phyloP scores from a whole-genome alignment of 305 asterid genomes.

The Fraxinus platypoda region DNA sequence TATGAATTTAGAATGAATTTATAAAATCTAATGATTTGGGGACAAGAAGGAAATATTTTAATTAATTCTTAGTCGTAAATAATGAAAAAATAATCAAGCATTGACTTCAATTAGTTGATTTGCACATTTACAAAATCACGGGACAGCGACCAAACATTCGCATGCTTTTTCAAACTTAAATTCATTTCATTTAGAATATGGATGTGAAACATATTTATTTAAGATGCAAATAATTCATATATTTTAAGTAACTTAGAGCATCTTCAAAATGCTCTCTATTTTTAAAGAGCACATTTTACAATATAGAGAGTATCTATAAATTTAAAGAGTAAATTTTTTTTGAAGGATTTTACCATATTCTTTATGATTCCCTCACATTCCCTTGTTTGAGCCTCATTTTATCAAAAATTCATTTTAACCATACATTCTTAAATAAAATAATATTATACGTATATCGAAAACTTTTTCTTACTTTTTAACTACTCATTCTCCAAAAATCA shows the following conservation, averaged over 20 bases:
- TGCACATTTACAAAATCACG: neutral
- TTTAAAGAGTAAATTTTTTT: too few relatives aligned
- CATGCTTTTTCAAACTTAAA: neutral
- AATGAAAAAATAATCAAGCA: neutral
- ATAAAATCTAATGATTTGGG: neutral
- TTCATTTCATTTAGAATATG: neutral
- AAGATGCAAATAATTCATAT: neutral
- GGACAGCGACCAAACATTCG: neutral
- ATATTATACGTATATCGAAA: too few relatives aligned
- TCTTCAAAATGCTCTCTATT: neutral
- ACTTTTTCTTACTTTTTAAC: too few relatives aligned
- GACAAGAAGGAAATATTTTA: neutral
- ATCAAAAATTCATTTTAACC: too few relatives aligned
- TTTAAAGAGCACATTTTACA: too few relatives aligned
- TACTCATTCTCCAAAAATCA: too few relatives aligned
- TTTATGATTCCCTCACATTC: too few relatives aligned
- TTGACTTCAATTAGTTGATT: neutral
- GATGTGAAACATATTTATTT: neutral
- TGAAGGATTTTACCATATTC: too few relatives aligned
- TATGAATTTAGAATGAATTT: neutral
- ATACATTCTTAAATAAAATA: too few relatives aligned
- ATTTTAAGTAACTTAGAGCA: neutral
- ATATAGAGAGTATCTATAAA: too few relatives aligned
- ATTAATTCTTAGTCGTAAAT: neutral
- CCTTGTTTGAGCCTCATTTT: too few relatives aligned